These are phyloP conservation scores for Tuber brumale DNA, from an alignment of 495 filamentous ascomycete genomes.

Conservation along the genomic window DNA sequence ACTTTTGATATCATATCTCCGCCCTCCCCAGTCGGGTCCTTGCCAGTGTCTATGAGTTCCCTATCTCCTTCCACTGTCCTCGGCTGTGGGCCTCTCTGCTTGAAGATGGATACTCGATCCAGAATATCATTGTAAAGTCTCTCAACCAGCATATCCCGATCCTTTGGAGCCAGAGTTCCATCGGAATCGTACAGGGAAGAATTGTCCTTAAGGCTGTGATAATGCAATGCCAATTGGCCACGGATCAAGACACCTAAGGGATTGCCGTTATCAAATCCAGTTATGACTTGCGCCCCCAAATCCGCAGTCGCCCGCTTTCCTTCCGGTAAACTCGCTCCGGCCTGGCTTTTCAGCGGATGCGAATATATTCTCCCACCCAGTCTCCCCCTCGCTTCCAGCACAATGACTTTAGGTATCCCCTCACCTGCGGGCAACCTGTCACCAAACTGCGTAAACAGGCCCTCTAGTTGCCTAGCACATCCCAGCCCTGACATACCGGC, in stretches of 20 bases:
- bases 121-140: conserved; percentile 89
- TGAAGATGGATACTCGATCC: conserved; percentile 81
- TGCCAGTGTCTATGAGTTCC: conserved; percentile 72
- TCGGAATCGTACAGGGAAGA: conserved; percentile 87
- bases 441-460: conserved; percentile 68
- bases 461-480: conserved; percentile 85
- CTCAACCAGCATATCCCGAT: conserved; percentile 75
- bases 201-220: conserved; percentile 75
- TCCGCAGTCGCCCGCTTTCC: conserved; percentile 71
- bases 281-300: conserved; percentile 95
- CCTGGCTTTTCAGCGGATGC: conserved; percentile 62
- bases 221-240: conserved; percentile 80
- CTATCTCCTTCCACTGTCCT: conserved; percentile 77
- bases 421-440: conserved; percentile 59
- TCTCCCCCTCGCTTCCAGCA: conserved; percentile 79
- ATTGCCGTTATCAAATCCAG: conserved; percentile 92
- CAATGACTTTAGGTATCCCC: conserved; percentile 63
- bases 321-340: conserved; percentile 49
- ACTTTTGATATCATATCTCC: conserved; percentile 64
- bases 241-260: conserved; percentile 84
- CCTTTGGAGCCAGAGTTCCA: conserved; percentile 69
- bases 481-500: conserved; percentile 89
- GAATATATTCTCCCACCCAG: conserved; percentile 96
- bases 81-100: conserved; percentile 61
- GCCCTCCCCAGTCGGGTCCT: conserved; percentile 65